Base-by-base conservation (phyloP, 2,329 filamentous ascomycete genomes). In the Blumeriella jaapii region DNA sequence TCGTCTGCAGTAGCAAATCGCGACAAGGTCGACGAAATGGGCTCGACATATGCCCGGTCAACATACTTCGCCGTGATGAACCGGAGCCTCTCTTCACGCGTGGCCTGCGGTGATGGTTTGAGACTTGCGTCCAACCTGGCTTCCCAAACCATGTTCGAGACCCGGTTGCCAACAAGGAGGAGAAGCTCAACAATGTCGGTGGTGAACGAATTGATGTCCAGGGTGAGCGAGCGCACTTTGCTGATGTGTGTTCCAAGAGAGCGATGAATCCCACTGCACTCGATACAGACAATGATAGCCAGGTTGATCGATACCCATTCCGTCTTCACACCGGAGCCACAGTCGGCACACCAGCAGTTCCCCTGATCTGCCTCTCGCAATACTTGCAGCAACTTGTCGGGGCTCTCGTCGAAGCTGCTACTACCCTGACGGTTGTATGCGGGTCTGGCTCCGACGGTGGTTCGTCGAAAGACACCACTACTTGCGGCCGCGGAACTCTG, bases 301-400 rank as follows among this genome's bases (percentile, higher is more conserved):
- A 98, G 69, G 52, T 98, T 98, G 61, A 98, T 94, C 0, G 91
- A 96, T 17, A 96, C 91, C 91, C 91, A 98, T 59, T 98, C 91
- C 14, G 94, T 87, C 62, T 95, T 96, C 53, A 78, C 74, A 20
- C 82, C 80, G 6, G 86, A 93, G 8, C 84, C 83, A 55, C 91
- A 98, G 57, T 98, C 91, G 11, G 91, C 91, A 56, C 91, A 98
- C 71, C 81, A 82, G 48, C 75, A 80, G 59, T 98, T 98, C 25
- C 85, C 87, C 51, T 93, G 82, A 53, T 98, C 91, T 31, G 81
- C 82, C 39, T 93, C 83, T 31, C 89, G 80, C 26, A 98, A 74
- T 55, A 81, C 77, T 55, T 93, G 84, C 4, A 98, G 69, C 6
- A 98, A 67, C 56, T 80, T 87, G 42, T 89, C 83, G 0, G 86